Conservation (phyloP, 352 stramenopile species). For the Phytophthora sp. region DNA sequence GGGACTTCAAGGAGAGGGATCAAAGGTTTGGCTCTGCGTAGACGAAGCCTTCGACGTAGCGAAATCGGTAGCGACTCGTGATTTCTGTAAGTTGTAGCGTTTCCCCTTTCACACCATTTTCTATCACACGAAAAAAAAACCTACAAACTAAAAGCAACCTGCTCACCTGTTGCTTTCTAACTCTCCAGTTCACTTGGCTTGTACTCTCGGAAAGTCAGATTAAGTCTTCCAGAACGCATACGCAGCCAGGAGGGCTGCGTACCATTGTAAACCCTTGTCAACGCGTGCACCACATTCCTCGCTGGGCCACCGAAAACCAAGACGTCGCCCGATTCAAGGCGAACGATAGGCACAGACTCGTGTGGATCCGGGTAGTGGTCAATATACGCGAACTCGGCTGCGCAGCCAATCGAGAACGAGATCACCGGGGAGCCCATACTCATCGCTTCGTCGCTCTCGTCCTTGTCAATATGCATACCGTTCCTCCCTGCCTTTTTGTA, state of each 20-base stretch:
- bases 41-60: too few relatives aligned
- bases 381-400: conserved; percentile 72
- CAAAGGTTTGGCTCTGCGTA: too few relatives aligned
- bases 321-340: conserved; percentile 68
- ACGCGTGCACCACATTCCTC: conserved; percentile 63
- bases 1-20: too few relatives aligned
- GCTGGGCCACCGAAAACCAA: conserved; percentile 75
- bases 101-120: too few relatives aligned
- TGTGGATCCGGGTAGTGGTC: conserved; percentile 60
- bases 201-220: conserved; percentile 78
- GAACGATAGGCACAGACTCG: conserved; percentile 68
- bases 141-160: too few relatives aligned
- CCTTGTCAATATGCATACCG: conserved; percentile 79
- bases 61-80: too few relatives aligned
- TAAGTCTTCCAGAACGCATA: conserved; percentile 68
- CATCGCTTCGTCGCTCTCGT: conserved; percentile 68
- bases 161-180: not conserved
- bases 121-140: too few relatives aligned
- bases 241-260: conserved; percentile 58
- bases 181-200: conserved; percentile 40
- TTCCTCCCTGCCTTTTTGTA: conserved; percentile 80
- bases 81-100: too few relatives aligned
- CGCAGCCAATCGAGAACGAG: conserved; percentile 72
- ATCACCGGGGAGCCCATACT: conserved; percentile 68
- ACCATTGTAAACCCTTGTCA: conserved; percentile 68